Percentiles rank a stretch among this genome's conserved stretches.
Conservation (phyloP, 345 rosid genomes). For the Salix koriyanagi region DNA sequence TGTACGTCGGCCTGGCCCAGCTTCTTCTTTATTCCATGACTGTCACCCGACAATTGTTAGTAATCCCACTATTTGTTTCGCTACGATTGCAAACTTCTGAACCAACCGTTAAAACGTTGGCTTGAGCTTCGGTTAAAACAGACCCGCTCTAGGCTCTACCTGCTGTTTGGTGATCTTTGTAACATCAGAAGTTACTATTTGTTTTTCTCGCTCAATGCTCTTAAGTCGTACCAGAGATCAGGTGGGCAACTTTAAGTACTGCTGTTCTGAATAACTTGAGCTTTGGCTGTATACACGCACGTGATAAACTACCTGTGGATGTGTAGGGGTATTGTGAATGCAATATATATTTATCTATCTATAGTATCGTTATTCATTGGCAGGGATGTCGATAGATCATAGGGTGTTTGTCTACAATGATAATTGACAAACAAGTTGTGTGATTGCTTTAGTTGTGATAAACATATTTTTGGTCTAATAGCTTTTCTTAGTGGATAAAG, state of each 20-base stretch:
- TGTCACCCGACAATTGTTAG: neutral
- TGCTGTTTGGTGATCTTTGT: neutral
- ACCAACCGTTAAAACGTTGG: neutral
- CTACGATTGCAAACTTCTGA: neutral
- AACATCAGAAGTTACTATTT: neutral
- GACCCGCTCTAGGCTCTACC: neutral
- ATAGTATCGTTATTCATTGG: no score
- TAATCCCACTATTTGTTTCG: neutral
- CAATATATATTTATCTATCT: no score
- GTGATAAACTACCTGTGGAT: neutral
- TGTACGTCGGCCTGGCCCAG: no score
- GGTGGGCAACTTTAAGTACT: neutral
- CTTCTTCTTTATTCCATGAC: neutral
- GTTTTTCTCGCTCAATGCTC: neutral
- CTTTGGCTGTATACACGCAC: neutral
- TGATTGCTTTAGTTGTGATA: neutral
- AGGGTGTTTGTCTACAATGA: neutral
- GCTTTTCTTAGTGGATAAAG: neutral
- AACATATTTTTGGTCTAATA: neutral
- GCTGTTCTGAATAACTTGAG: neutral
- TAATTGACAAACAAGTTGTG: neutral
- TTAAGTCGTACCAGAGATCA: neutral
- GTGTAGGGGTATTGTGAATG: no score
- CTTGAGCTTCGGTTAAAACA: neutral
- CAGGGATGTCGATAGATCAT: neutral